Conservation (phyloP, 345 rosid species). For the Corymbia maculata region DNA sequence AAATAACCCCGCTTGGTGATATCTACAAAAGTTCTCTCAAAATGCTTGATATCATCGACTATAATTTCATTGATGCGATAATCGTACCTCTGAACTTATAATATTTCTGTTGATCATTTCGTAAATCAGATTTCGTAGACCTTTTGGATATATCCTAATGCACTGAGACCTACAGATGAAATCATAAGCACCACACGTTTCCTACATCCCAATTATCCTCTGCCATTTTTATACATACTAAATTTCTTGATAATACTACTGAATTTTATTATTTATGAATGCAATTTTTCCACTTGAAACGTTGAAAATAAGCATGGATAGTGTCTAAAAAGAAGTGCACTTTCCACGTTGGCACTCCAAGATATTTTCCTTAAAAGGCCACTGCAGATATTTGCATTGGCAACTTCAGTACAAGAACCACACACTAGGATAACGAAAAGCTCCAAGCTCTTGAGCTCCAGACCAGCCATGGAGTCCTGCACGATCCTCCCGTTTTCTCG, state of each 20-base stretch:
- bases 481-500: constrained; percentile 3
- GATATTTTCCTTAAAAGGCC: neutral
- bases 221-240: neutral
- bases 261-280: neutral
- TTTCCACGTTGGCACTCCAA: neutral
- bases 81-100: too few species aligned
- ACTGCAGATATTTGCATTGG: neutral
- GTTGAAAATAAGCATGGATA: neutral
- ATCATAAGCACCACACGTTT: neutral
- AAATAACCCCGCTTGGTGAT: too few species aligned
- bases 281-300: neutral
- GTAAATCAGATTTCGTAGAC: too few species aligned
- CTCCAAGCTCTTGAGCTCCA: neutral
- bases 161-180: neutral
- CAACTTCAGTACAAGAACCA: neutral
- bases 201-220: neutral
- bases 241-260: neutral
- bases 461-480: neutral
- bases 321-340: neutral
- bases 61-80: too few species aligned
- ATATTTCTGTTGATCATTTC: neutral
- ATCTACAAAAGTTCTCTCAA: too few species aligned
- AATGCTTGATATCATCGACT: neutral
- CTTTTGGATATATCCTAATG: neutral
- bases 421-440: neutral